phyloP scores from a whole-genome alignment of 768 basidiomycete species.

The Tylopilus intermedius region DNA sequence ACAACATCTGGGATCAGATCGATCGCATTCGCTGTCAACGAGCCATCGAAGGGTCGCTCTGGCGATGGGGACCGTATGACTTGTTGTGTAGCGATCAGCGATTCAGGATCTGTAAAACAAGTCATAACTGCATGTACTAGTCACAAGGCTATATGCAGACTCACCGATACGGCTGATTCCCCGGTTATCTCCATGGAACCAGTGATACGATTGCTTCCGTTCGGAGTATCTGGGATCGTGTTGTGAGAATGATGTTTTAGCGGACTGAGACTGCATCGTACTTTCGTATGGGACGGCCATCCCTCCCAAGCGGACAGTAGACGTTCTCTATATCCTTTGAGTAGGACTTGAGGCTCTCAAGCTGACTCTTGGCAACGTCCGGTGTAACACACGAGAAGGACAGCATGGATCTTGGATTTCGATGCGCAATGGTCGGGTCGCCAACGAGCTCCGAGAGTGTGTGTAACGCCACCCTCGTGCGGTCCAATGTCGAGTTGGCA shows the following conservation, averaged over 20 bases:
- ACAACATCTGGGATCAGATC: conserved; percentile 36
- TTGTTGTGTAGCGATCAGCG: conserved; percentile 19
- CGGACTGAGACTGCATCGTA: conserved; percentile 28
- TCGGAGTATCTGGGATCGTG: conserved; percentile 50
- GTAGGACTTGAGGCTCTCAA: conserved; percentile 44
- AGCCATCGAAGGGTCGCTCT: conserved; percentile 23
- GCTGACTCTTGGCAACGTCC: conserved; percentile 49
- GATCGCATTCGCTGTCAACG: conserved; percentile 31
- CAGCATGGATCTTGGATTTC: conserved; percentile 55
- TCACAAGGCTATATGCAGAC: conserved; percentile 12
- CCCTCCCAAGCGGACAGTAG: conserved; percentile 52
- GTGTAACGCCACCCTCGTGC: conserved; percentile 52
- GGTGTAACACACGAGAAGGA: conserved; percentile 63
- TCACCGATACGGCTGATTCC: conserved; percentile 54
- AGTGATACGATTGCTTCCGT: conserved; percentile 45
- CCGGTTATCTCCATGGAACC: conserved; percentile 56
- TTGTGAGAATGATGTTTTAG: neutral
- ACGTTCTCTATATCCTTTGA: conserved; percentile 40
- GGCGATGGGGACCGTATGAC: conserved; percentile 18
- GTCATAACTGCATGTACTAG: neutral
- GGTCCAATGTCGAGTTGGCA: conserved; percentile 34
- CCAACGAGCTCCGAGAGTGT: conserved; percentile 49
- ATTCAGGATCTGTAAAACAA: conserved; percentile 18
- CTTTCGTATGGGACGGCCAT: conserved; percentile 62
- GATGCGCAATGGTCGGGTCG: conserved; percentile 41